Evolutionary conservation across 192 early-diverging fungal species (phyloP), one percentile per base, ranked within the genome.

Genomic region (Coemansia sp.): DNA sequence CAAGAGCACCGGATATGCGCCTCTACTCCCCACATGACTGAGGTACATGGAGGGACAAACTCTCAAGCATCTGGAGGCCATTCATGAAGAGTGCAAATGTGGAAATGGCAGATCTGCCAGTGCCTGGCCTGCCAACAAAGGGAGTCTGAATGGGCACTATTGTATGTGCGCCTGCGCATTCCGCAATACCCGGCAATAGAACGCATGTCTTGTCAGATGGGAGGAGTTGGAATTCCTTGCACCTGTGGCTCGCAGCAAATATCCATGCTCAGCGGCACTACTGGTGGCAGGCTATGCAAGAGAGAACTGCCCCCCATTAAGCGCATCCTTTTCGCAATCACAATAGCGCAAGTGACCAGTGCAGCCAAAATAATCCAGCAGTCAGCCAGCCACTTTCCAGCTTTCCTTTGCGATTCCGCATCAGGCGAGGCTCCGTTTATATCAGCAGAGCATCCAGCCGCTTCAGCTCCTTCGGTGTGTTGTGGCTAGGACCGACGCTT

Each of bases 131-230:
- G 21, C 3, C 29, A 26, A 44, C 11, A 15, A 48, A 48, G 24
- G 43, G 46, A 21, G 46, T 48, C 46, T 48, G 46, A 48, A 24
- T 24, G 46, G 24, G 26, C 46, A 48, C 46, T 48, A 48, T 48
- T 32, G 7, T 7, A 4, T 48, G 46, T 48, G 46, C 19, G 41
- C 18, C 21, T 19, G 17, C 43, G 8, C 43, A 48, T 48, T 48
- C 22, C 22, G 43, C 43, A 24, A 46, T 46, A 26, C 43, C 43
- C 15, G 46, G 24, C 46, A 48, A 15, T n/a, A n/a, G n/a, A n/a
- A n/a, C n/a, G n/a, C n/a, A n/a, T n/a, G n/a, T n/a, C n/a, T n/a
- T n/a, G 21, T 9, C 24, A 1, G 24, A 48, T 48, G 46, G 15
- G 39, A 4, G 3, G 24, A 15, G 12, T 27, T 27, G 46, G 46